Evolutionary conservation across 2,329 filamentous ascomycete genomes (phyloP).

Genomic region (Sporothrix euskadiensis): DNA sequence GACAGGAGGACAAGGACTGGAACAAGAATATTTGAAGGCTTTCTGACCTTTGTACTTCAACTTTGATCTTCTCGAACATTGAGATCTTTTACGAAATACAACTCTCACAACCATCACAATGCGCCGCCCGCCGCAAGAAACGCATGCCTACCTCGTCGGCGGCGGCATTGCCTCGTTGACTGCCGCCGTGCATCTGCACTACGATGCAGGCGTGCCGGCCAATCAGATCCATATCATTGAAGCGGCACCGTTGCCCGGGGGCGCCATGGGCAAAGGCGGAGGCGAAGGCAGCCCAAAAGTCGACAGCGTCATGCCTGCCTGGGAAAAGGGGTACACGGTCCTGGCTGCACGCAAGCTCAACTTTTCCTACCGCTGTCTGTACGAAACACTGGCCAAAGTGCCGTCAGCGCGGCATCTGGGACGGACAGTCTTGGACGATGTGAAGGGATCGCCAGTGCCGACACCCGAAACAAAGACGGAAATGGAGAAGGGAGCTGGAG

Average conservation of each 20-base stretch:
- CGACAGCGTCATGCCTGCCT: conserved; percentile 25
- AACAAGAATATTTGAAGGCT: neutral
- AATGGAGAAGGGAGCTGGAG: neutral
- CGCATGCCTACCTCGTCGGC: conserved; percentile 38
- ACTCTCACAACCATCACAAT: neutral
- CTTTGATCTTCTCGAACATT: neutral
- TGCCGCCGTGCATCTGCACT: conserved; percentile 37
- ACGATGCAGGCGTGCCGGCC: conserved; percentile 38
- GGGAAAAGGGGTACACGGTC: conserved; percentile 36
- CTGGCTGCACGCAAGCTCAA: conserved; percentile 38
- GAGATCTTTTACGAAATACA: conserved; percentile 1
- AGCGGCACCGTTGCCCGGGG: conserved; percentile 33
- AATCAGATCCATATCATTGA: conserved; percentile 39
- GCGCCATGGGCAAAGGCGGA: conserved; percentile 33
- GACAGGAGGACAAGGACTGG: neutral
- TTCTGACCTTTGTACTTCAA: neutral
- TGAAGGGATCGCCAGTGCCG: conserved; percentile 29
- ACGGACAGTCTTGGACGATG: conserved; percentile 36
- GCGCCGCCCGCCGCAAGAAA: conserved; percentile 31
- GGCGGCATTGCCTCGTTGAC: conserved; percentile 39
- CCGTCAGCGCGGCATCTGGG: conserved; percentile 33
- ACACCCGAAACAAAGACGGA: neutral
- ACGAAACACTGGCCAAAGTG: conserved; percentile 36
- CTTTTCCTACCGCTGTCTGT: conserved; percentile 38
- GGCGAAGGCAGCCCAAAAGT: neutral